Percentiles rank a stretch among this genome's conserved stretches.
Conservation (phyloP, 176 grass and related monocot species). For the Puccinellia tenuiflora region DNA sequence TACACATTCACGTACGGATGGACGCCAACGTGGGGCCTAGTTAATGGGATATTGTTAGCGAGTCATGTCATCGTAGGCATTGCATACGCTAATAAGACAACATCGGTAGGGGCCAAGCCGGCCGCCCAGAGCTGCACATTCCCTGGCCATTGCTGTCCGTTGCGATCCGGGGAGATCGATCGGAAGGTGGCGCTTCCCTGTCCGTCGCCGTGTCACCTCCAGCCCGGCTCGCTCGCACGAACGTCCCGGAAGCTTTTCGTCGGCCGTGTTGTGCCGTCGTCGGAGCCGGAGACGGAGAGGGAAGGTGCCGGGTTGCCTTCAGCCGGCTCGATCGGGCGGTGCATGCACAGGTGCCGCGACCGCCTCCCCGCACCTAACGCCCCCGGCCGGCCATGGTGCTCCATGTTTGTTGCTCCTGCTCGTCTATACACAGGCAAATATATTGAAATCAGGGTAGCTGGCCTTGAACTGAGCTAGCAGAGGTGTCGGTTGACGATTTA, state of each 20-base stretch:
- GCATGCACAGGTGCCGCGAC: not conserved
- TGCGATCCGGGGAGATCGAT: not conserved
- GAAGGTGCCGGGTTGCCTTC: conserved; percentile 16
- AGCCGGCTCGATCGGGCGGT: not conserved
- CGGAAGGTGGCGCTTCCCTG: not conserved
- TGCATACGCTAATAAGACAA: not conserved
- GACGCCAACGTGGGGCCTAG: not conserved
- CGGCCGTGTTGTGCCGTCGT: not conserved
- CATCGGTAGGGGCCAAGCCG: not conserved
- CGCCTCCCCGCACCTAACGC: not conserved
- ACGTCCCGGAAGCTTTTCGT: not conserved
- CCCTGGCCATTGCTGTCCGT: not conserved
- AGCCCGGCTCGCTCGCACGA: no score
- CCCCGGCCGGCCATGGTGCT: no score
- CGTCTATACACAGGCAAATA: no score
- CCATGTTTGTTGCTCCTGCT: no score
- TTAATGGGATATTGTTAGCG: not conserved
- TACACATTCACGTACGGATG: not conserved
- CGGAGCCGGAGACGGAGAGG: not conserved
- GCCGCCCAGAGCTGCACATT: not conserved
- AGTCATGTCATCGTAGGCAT: not conserved
- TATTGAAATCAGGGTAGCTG: no score
- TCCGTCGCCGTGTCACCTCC: not conserved
- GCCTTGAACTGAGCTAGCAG: not conserved
- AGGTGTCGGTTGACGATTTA: not conserved